Evolutionary conservation across 75 land plant genomes (phyloP).

Genomic region (Chamaecyparis obtusa): DNA sequence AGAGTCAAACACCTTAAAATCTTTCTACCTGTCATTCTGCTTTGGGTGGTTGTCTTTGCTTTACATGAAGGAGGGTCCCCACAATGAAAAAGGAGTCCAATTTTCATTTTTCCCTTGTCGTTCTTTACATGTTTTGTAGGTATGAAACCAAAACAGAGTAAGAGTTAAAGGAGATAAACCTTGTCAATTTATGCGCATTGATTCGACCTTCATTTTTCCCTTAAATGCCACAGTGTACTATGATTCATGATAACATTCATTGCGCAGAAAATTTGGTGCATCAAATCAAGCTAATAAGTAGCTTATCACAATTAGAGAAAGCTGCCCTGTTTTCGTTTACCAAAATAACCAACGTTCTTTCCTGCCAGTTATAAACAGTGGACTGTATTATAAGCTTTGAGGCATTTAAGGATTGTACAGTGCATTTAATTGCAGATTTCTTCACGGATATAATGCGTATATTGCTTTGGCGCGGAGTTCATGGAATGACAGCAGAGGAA

Average conservation of each 20-base stretch:
- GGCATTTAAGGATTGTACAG: neutral
- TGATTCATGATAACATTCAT: neutral
- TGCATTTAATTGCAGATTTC: neutral
- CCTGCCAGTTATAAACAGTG: neutral
- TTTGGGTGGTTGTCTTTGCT: neutral
- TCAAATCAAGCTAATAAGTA: neutral
- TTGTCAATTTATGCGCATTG: neutral
- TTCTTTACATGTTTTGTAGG: neutral
- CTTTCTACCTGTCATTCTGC: conserved; percentile 2
- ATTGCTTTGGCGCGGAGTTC: neutral
- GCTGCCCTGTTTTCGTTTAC: neutral
- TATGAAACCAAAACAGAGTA: neutral
- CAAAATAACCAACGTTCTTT: too few relatives aligned
- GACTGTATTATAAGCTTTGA: neutral
- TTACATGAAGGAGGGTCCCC: neutral
- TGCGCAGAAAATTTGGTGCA: neutral
- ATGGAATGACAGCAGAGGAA: neutral
- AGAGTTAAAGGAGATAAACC: neutral
- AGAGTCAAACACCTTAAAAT: neutral
- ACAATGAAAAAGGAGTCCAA: neutral
- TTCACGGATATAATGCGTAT: neutral
- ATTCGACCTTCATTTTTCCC: neutral
- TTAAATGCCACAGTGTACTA: neutral
- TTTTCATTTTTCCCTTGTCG: neutral
- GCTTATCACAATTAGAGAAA: neutral